Conservation (phyloP, 306 rosid genomes). For the Quercus mongolica region DNA sequence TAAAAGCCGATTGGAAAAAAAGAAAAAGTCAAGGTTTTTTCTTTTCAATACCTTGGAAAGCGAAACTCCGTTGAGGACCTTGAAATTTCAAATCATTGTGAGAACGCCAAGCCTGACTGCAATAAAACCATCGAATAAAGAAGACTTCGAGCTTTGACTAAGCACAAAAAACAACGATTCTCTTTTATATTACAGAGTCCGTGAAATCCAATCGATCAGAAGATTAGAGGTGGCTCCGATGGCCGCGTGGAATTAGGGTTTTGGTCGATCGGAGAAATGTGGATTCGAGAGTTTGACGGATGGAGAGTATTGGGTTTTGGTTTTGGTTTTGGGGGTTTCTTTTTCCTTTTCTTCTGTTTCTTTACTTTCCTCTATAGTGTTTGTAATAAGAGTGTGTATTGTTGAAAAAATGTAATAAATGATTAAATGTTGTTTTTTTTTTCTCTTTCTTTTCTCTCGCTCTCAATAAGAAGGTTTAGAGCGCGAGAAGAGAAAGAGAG, state of each 20-base stretch:
- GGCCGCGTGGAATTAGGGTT: too few relatives aligned
- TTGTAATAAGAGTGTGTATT: too few relatives aligned
- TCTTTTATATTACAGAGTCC: too few relatives aligned
- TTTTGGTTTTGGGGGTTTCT: neutral
- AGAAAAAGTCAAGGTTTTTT: neutral
- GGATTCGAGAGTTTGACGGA: too few relatives aligned
- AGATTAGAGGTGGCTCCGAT: too few relatives aligned
- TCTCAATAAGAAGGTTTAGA: conserved; percentile 8
- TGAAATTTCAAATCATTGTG: neutral
- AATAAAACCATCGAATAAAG: neutral
- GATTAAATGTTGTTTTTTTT: neutral
- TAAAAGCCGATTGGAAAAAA: neutral
- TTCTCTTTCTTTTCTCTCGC: conserved; percentile 9
- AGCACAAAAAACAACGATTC: too few relatives aligned
- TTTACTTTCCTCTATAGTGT: neutral
- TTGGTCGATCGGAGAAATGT: too few relatives aligned
- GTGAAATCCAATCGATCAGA: too few relatives aligned
- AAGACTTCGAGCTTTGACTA: too few relatives aligned
- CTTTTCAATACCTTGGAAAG: conserved; percentile 28
- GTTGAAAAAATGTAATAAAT: too few relatives aligned
- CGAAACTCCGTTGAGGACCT: conserved; percentile 33
- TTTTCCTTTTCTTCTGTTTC: too few relatives aligned
- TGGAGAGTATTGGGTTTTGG: neutral
- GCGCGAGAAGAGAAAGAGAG: conserved; percentile 26
- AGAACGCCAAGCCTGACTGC: conserved; percentile 17